Percentiles rank a stretch among this genome's conserved stretches.
These are phyloP conservation scores for Cladosporium sp. DNA, from an alignment of 2,329 filamentous ascomycete genomes.

Conservation along the genomic window DNA sequence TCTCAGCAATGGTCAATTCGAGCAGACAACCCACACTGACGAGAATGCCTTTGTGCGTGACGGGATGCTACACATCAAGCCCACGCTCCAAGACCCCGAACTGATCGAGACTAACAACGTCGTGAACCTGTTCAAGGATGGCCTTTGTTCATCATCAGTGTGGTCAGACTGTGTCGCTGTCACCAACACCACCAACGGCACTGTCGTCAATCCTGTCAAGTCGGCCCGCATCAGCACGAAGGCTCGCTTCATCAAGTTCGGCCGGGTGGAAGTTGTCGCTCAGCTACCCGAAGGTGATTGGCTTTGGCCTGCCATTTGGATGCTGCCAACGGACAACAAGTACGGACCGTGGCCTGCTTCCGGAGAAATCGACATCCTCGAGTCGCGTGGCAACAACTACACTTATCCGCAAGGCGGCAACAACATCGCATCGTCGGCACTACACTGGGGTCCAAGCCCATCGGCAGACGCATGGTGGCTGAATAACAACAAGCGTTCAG, in stretches of 20 bases:
- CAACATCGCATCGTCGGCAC: conserved; percentile 74
- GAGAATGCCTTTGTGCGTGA: conserved; percentile 74
- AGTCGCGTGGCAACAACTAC: conserved; percentile 80
- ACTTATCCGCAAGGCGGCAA: conserved; percentile 75
- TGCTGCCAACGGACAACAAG: conserved; percentile 71
- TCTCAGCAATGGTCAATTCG: conserved; percentile 74
- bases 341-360: conserved; percentile 79
- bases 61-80: conserved; percentile 71
- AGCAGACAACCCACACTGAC: conserved; percentile 68
- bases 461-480: conserved; percentile 79
- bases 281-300: conserved; percentile 77
- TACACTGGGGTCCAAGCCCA: conserved; percentile 78
- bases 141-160: conserved; percentile 65
- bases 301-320: conserved; percentile 92
- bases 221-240: conserved; percentile 78
- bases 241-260: conserved; percentile 73
- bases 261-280: conserved; percentile 76
- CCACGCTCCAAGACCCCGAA: conserved; percentile 70
- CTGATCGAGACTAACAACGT: conserved; percentile 66
- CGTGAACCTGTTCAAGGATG: conserved; percentile 66
- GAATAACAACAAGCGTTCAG: conserved; percentile 74
- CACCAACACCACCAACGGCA: conserved; percentile 76
- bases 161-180: conserved; percentile 64
- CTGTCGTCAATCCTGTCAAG: conserved; percentile 73
- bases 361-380: conserved; percentile 81